These are phyloP conservation scores for Nyctanthes arbortristis DNA, from an alignment of 257 asterid species.

Conservation along the genomic window DNA sequence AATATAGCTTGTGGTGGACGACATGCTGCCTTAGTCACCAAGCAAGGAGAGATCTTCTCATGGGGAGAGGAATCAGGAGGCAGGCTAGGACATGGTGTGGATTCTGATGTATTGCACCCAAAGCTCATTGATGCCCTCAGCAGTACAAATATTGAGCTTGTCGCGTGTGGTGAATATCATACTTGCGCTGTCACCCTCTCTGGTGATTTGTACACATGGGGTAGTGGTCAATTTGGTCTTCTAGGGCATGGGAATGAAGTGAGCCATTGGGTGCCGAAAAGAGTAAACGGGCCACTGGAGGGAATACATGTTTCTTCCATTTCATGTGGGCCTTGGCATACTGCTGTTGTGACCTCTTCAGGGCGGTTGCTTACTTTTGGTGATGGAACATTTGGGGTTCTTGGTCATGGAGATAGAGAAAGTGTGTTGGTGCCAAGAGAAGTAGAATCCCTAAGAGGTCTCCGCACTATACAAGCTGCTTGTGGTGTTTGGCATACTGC, in stretches of 20 bases:
- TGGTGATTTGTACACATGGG: conserved; percentile 95
- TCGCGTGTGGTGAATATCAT: conserved; percentile 92
- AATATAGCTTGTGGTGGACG: conserved; percentile 87
- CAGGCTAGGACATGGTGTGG: conserved; percentile 97
- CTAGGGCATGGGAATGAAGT: conserved; percentile 94
- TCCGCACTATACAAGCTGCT: conserved; percentile 83
- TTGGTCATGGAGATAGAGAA: conserved; percentile 86
- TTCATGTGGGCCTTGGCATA: conserved; percentile 97
- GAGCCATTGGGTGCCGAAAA: conserved; percentile 92
- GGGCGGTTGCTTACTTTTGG: conserved; percentile 93
- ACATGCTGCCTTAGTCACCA: conserved; percentile 82
- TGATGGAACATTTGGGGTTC: conserved; percentile 94
- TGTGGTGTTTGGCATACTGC: conserved; percentile 99
- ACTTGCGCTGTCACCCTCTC: conserved; percentile 92
- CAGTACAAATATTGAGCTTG: conserved; percentile 70
- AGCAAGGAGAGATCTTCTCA: conserved; percentile 88
- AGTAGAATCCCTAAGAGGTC: conserved; percentile 90
- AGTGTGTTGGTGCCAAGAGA: conserved; percentile 75
- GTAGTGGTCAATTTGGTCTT: conserved; percentile 83
- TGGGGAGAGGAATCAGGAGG: conserved; percentile 97
- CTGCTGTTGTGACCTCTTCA: conserved; percentile 90
- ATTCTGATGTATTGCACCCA: conserved; percentile 79
- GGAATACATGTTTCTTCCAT: conserved; percentile 83
- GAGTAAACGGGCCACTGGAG: conserved; percentile 77
- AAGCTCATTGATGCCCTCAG: conserved; percentile 81